Evolutionary conservation across 768 basidiomycete species (phyloP), one percentile per base, ranked within the genome.

Genomic region (Daedaleopsis sinensis): DNA sequence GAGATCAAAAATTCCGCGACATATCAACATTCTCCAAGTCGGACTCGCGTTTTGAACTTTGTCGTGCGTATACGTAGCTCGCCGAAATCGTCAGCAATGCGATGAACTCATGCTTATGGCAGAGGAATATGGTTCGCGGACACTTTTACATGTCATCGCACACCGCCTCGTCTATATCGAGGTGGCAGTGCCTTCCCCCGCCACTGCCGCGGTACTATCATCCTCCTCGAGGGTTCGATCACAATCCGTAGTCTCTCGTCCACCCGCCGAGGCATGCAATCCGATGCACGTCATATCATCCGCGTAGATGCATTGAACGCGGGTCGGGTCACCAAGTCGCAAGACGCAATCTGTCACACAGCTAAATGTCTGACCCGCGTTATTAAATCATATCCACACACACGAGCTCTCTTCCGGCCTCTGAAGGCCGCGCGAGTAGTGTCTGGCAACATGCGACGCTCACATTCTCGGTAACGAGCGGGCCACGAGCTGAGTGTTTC

Each of bases 11-110:
- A 10, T 46, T 5, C 23, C 5, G 39, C 11, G 39, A 42, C 39
- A 42, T 24, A 49, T 49, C 23, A 49, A 49, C 19, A 24, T 23
- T 24, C 47, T 0, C 27, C 27, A 36, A 21, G n/a, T 32, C 51
- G 35, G 37, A 52, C n/a, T 32, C 37, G 18, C 27, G 51, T 52
- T 52, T 52, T 37, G 51, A 52, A 52, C 24, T n/a, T 52, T 52
- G 51, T 38, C 35, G 39, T 42, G 39, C 11, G 39, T 42, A 3
- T 5, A 10, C 11, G 10, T 10, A 42, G 27, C 27, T 32, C 39
- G 18, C 39, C 39, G 18, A 42, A 42, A 42, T 12, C 39, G 39
- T 42, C 39, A 42, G 11, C 13, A 42, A 13, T 42, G 39, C 11
- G 39, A 42, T 42, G 3, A 42, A 3, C 18, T 10, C 3, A 42